Conservation (phyloP, 352 stramenopile species). For the Phytophthora pinifolia region DNA sequence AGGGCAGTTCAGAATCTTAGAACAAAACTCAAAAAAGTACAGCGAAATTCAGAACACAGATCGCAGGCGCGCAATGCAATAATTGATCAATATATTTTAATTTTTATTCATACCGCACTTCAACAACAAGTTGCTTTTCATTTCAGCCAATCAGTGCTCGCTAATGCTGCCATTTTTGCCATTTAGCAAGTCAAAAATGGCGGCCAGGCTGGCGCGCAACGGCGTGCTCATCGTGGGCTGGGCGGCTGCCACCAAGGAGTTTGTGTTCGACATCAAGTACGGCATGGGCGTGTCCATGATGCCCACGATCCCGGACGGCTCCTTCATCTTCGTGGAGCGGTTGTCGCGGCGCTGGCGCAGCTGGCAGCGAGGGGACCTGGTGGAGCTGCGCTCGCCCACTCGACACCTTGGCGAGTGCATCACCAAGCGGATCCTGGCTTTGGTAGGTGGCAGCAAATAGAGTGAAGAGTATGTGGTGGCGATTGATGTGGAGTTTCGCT, state of each 20-base stretch:
- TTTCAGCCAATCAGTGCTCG: neutral
- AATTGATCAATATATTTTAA: too few relatives aligned
- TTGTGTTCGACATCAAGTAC: slow-evolving; percentile 80
- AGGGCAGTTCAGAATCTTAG: too few relatives aligned
- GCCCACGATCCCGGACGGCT: slow-evolving; percentile 78
- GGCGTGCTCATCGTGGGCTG: slow-evolving; percentile 61
- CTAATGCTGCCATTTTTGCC: neutral
- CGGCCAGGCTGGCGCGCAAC: slow-evolving; percentile 36
- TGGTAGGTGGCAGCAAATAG: slow-evolving; percentile 39
- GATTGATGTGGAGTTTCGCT: neutral
- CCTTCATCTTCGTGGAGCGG: slow-evolving; percentile 81
- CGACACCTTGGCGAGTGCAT: slow-evolving; percentile 71
- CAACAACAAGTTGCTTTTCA: slow-evolving; percentile 4
- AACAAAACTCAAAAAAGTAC: too few relatives aligned
- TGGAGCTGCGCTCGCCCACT: slow-evolving; percentile 81
- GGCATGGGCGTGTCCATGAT: slow-evolving; percentile 86
- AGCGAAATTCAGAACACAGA: too few relatives aligned
- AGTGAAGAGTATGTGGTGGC: neutral
- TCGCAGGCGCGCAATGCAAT: too few relatives aligned
- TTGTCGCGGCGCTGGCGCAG: slow-evolving; percentile 66
- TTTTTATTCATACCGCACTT: too few relatives aligned
- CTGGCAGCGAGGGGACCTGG: slow-evolving; percentile 76
- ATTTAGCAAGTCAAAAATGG: slow-evolving; percentile 5
- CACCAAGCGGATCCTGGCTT: slow-evolving; percentile 85
- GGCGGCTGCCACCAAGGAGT: slow-evolving; percentile 62